phyloP scores from a whole-genome alignment of 2,329 filamentous ascomycete genomes.

The Knoxdaviesia capensis region DNA sequence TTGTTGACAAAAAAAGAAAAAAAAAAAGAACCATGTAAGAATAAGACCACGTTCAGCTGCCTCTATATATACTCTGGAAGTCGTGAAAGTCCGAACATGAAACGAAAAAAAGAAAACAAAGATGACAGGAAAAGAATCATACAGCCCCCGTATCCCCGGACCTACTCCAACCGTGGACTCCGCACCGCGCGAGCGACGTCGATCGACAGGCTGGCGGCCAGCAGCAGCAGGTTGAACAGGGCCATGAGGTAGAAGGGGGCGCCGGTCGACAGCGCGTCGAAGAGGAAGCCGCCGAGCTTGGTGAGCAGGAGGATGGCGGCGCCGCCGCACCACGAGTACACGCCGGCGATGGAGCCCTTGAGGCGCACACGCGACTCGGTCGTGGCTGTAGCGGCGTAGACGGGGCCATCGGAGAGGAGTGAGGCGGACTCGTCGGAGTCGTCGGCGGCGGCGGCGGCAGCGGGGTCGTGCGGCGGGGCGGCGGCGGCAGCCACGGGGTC shows the following conservation, averaged over 20 bases:
- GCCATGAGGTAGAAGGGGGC: constrained; percentile 94
- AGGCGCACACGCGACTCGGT: constrained; percentile 33
- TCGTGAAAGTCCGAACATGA: too few species aligned
- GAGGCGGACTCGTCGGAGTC: constrained; percentile 11
- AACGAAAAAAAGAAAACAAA: too few species aligned
- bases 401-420: background rate
- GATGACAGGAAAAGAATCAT: too few species aligned
- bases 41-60: background rate
- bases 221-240: constrained; percentile 56
- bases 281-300: constrained; percentile 72
- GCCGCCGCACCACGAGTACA: constrained; percentile 82
- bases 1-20: background rate
- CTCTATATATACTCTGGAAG: too few species aligned
- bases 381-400: constrained; percentile 3
- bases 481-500: constrained; percentile 2
- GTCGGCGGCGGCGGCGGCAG: constrained; percentile 22
- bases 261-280: constrained; percentile 53
- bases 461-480: constrained; percentile 12
- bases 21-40: background rate
- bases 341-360: constrained; percentile 85
- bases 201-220: constrained; percentile 33
- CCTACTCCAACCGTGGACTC: background rate
- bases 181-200: constrained; percentile 23
- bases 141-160: too few species aligned
- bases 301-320: constrained; percentile 79